Percentiles rank a stretch among this genome's conserved stretches.
These are phyloP conservation scores for Euphrasia arctica DNA, from an alignment of 305 asterid species.

Conservation along the genomic window DNA sequence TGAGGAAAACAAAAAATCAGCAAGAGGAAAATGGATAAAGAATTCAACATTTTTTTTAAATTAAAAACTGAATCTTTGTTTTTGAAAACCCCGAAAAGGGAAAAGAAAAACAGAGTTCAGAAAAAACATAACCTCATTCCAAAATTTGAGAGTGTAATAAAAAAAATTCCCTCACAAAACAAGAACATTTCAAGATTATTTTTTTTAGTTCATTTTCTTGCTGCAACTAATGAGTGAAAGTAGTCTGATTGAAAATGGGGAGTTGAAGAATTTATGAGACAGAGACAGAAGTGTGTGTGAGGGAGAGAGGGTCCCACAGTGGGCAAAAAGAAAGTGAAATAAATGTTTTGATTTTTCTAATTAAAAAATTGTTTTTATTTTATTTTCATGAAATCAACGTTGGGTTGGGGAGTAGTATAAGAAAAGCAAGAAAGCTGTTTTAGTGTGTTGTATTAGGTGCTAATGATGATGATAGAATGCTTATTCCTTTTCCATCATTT, in stretches of 20 bases:
- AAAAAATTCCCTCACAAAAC: slow-evolving; percentile 10
- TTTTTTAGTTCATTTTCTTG: not conserved
- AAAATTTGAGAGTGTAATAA: slow-evolving; percentile 10
- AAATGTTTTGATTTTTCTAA: not conserved
- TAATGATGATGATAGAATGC: slow-evolving; percentile 30
- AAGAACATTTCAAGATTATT: slow-evolving; percentile 10
- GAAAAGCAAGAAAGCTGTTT: slow-evolving; percentile 45
- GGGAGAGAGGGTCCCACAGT: slow-evolving; percentile 45
- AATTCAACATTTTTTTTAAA: slow-evolving; percentile 7
- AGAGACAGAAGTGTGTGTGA: slow-evolving; percentile 38
- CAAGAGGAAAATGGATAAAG: slow-evolving; percentile 22
- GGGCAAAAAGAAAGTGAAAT: slow-evolving; percentile 31
- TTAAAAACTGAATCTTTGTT: not conserved
- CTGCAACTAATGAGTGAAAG: slow-evolving; percentile 9
- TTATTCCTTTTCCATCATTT: slow-evolving; percentile 21
- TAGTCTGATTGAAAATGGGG: slow-evolving; percentile 29
- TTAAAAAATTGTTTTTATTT: no score
- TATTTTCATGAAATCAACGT: slow-evolving; percentile 3
- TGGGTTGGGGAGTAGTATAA: slow-evolving; percentile 39
- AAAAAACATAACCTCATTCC: slow-evolving; percentile 18
- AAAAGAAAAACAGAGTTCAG: slow-evolving; percentile 2
- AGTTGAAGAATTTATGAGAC: slow-evolving; percentile 56
- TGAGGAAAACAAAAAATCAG: slow-evolving; percentile 26
- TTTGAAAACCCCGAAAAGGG: not conserved
- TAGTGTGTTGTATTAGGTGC: slow-evolving; percentile 13